These are phyloP conservation scores for Aurinia saxatilis DNA, from an alignment of 345 rosid genomes.

Conservation along the genomic window DNA sequence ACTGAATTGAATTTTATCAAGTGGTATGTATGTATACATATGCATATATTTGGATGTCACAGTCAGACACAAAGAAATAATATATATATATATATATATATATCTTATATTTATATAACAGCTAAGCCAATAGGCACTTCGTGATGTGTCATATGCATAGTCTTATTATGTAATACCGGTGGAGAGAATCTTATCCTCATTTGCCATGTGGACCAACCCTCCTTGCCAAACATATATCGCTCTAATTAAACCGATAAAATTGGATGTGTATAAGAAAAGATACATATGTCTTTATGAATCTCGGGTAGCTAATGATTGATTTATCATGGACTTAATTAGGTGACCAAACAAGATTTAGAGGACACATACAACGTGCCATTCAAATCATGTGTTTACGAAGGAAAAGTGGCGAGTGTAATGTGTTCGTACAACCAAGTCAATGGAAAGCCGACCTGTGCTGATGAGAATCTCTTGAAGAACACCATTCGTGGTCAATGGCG, in stretches of 20 bases:
- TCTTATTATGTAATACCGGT: slow-evolving; percentile 14
- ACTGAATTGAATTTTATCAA: neutral
- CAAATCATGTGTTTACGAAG: slow-evolving; percentile 76
- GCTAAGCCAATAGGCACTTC: slow-evolving; percentile 23
- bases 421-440: slow-evolving; percentile 97
- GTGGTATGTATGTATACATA: too few relatives aligned
- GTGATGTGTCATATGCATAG: slow-evolving; percentile 21
- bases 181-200: slow-evolving; percentile 29
- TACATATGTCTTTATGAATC: too few relatives aligned
- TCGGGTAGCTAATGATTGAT: too few relatives aligned
- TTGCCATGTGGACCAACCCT: slow-evolving; percentile 29
- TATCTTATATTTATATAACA: neutral
- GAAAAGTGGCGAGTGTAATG: slow-evolving; percentile 91
- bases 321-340: slow-evolving; percentile 25
- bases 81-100: neutral
- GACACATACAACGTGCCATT: slow-evolving; percentile 90
- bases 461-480: slow-evolving; percentile 57
- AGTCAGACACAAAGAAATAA: slow-evolving; percentile 9
- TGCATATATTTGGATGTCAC: slow-evolving; percentile 3
- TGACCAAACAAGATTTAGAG: slow-evolving; percentile 81
- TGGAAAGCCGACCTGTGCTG: slow-evolving; percentile 95
- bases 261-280: too few relatives aligned
- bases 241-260: too few relatives aligned
- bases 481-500: slow-evolving; percentile 90
- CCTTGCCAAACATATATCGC: too few relatives aligned